Percentiles rank a stretch among this genome's conserved stretches.
Evolutionary conservation across 169 alveolate genomes (phyloP).

Genomic region (Babesia divergens): DNA sequence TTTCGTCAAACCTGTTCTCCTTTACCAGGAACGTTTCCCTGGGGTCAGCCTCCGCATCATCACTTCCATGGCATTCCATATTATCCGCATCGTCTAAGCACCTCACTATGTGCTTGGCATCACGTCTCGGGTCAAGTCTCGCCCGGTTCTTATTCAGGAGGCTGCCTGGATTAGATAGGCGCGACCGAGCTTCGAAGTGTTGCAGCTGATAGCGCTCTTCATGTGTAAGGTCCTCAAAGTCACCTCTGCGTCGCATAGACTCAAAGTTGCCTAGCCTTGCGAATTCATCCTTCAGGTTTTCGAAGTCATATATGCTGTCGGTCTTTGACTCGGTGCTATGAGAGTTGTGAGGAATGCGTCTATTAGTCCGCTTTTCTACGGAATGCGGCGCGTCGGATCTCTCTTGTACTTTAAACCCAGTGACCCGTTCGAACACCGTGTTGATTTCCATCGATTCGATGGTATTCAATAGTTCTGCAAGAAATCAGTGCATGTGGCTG

Average conservation of each 20-base stretch:
- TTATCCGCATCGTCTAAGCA: slow-evolving; percentile 6
- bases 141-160: slow-evolving; percentile 61
- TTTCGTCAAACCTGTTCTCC: slow-evolving; percentile 71
- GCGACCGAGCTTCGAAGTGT: slow-evolving; percentile 58
- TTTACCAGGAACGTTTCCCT: slow-evolving; percentile 34
- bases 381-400: background rate
- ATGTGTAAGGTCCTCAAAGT: slow-evolving; percentile 72
- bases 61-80: no score
- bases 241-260: slow-evolving; percentile 30
- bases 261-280: slow-evolving; percentile 30
- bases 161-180: slow-evolving; percentile 63
- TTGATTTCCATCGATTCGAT: slow-evolving; percentile 22
- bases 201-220: slow-evolving; percentile 69
- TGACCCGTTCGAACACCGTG: slow-evolving; percentile 2
- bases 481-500: no score
- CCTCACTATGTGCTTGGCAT: slow-evolving; percentile 65
- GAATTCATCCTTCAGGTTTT: background rate
- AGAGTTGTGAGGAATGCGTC: no score
- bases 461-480: slow-evolving; percentile 17
- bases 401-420: background rate
- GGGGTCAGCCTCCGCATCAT: slow-evolving; percentile 13
- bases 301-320: slow-evolving; percentile 35
- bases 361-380: background rate
- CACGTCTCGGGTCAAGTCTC: slow-evolving; percentile 68
- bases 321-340: background rate